These are phyloP conservation scores for Suhomyces kunorum DNA, from an alignment of 1,139 yeast genomes.

Conservation along the genomic window DNA sequence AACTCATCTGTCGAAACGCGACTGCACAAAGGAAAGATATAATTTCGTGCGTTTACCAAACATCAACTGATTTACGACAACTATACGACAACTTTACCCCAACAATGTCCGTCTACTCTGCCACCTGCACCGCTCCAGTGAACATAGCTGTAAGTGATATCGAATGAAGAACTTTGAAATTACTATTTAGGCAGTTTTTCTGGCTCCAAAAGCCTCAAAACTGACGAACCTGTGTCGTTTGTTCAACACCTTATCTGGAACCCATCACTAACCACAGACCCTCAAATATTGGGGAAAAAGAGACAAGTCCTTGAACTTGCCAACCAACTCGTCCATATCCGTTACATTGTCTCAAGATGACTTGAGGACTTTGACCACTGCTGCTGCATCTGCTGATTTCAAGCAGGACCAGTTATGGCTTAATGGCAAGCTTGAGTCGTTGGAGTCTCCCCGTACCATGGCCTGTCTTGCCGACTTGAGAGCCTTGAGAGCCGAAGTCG, in stretches of 20 bases:
- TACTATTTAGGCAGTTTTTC: not conserved
- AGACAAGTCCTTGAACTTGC: slow-evolving; percentile 81
- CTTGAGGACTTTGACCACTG: slow-evolving; percentile 87
- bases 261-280: slow-evolving; percentile 51
- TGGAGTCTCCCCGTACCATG: slow-evolving; percentile 68
- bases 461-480: slow-evolving; percentile 82
- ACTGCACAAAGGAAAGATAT: not conserved
- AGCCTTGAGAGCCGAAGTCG: slow-evolving; percentile 58
- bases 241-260: no score
- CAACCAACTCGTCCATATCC: slow-evolving; percentile 93
- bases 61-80: slow-evolving; percentile 1
- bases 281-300: slow-evolving; percentile 98
- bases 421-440: slow-evolving; percentile 72
- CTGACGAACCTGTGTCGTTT: not conserved
- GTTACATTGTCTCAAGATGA: slow-evolving; percentile 91
- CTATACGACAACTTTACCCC: slow-evolving; percentile 6
- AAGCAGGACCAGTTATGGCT: slow-evolving; percentile 73
- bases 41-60: slow-evolving; percentile 9
- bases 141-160: slow-evolving; percentile 77
- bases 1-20: no score
- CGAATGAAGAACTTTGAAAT: no score
- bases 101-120: slow-evolving; percentile 55
- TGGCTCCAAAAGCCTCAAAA: not conserved
- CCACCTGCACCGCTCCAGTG: slow-evolving; percentile 95
- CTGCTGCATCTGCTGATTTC: slow-evolving; percentile 62